Evolutionary conservation across 2,329 filamentous ascomycete species (phyloP), one percentile per base, ranked within the genome.

Genomic region (Trichophaea hybrida): DNA sequence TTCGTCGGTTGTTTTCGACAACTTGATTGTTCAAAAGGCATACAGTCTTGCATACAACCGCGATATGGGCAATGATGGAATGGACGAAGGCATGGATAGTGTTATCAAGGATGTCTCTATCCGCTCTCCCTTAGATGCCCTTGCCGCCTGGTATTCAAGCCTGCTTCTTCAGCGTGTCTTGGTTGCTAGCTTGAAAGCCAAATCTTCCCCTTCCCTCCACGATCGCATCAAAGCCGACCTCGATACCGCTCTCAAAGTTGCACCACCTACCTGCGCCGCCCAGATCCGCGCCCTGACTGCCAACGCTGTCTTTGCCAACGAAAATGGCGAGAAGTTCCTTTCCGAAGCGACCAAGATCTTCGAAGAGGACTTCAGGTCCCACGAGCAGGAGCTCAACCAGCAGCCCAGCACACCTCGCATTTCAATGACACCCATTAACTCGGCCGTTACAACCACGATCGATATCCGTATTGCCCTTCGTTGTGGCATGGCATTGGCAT

Each of bases 11-110:
- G 87, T 96, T 6, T 78, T 97, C 65, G 83, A 83, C 64, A 79
- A 86, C 57, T 78, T 79, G 49, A 84, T 95, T 62, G 80, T 91
- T 43, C 88, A 94, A 72, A 82, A 89, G 58, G 88, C 88, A 1
- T 87, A 91, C 71, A 95, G 94, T 70, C 77, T 96, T 13, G 88
- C 89, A 1, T 95, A 89, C 80, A 93, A 95, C 72, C 79, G 81
- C 59, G 82, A 84, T 4, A 91, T 85, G 0, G 81, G 82, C 1
- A 76, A 86, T 68, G 74, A 77, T 48, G 75, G 78, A 2, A 75
- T 77, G 24, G 84, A 87, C 64, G 81, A 84, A 56, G 82, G 86
- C 52, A 85, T 94, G 77, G 86, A 94, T 69, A 78, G 80, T 5
- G 88, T 95, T 0, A 86, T 93, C 2, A 86, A 93, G 61, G 91